Base-by-base conservation (phyloP, 257 asterid species). In the Salvia hispanica region DNA sequence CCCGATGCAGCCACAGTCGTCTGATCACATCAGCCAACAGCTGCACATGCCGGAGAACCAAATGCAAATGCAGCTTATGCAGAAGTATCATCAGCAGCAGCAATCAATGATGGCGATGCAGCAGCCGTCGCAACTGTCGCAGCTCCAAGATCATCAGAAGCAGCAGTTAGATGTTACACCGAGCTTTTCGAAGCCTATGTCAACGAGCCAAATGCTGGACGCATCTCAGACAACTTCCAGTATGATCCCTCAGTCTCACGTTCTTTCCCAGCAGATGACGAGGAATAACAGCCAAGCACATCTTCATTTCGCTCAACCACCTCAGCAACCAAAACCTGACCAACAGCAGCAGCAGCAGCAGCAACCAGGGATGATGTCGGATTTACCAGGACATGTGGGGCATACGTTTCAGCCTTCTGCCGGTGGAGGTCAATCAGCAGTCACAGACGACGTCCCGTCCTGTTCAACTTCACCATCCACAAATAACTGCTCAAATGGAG, bases 381-480 rank as follows among this genome's bases (percentile, higher is more conserved):
- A 85, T 48, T 67, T 82, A 58, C 79, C 86, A 36, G 93, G 85
- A 25, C 81, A 78, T 7, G 72, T 74, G 14, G 86, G 86, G 25
- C 86, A 68, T 60, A 21, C 78, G 13, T 62, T 79, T 80, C 95
- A 84, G 79, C 77, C 80, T 62, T 83, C 83, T 44, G 85, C 75
- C 25, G 88, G 86, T 80, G 97, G 87, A 61, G 87, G 84, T 71
- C 95, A 85, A 16, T 88, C 96, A 12, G 90, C 74, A 45, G 84
- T 92, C 54, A 90, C 97, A 7, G 97, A 92, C 53, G 98, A 90
- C 18, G 70, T 85, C 42, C 98, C 97, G 0, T 92, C 98, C 39
- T 90, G 96, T 82, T 90, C 97, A 16, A 88, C 97, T 66, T 92
- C 98, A 28, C 98, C 96, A 28, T 93, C 98, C 42, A 79, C 96